These are phyloP conservation scores for Kurtzmaniella fragi DNA, from an alignment of 805 yeast genomes.

Conservation along the genomic window DNA sequence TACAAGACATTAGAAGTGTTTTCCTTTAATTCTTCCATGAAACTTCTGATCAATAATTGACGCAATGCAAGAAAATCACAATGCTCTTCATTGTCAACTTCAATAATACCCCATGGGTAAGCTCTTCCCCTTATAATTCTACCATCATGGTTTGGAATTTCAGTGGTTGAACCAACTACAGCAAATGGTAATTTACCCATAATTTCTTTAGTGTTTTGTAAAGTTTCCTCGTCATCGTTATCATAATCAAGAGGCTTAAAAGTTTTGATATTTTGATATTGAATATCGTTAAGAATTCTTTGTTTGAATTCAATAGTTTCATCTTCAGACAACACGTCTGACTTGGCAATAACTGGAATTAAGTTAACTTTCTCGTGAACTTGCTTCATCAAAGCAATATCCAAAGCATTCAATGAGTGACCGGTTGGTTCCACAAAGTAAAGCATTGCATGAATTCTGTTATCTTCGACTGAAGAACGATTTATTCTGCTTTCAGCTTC, in stretches of 20 bases:
- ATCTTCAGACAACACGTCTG: slow-evolving; percentile 74
- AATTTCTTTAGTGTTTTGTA: slow-evolving; percentile 58
- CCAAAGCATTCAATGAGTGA: slow-evolving; percentile 80
- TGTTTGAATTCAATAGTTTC: slow-evolving; percentile 68
- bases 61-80: slow-evolving; percentile 88
- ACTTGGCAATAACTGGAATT: slow-evolving; percentile 84
- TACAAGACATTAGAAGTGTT: slow-evolving; percentile 70
- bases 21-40: slow-evolving; percentile 91
- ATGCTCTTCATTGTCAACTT: slow-evolving; percentile 91
- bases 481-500: slow-evolving; percentile 66
- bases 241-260: slow-evolving; percentile 79
- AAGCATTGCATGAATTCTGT: slow-evolving; percentile 85
- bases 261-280: slow-evolving; percentile 76
- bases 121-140: slow-evolving; percentile 82
- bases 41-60: slow-evolving; percentile 82
- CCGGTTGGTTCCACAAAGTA: slow-evolving; percentile 92
- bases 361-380: slow-evolving; percentile 75
- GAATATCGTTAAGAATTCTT: slow-evolving; percentile 77
- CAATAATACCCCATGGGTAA: slow-evolving; percentile 97
- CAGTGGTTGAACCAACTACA: slow-evolving; percentile 81
- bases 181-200: slow-evolving; percentile 83
- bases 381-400: slow-evolving; percentile 83
- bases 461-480: slow-evolving; percentile 67
- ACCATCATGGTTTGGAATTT: slow-evolving; percentile 68
- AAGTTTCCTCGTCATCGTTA: slow-evolving; percentile 81